Evolutionary conservation across 2,329 filamentous ascomycete species (phyloP).

Genomic region (Apiospora arundinis): DNA sequence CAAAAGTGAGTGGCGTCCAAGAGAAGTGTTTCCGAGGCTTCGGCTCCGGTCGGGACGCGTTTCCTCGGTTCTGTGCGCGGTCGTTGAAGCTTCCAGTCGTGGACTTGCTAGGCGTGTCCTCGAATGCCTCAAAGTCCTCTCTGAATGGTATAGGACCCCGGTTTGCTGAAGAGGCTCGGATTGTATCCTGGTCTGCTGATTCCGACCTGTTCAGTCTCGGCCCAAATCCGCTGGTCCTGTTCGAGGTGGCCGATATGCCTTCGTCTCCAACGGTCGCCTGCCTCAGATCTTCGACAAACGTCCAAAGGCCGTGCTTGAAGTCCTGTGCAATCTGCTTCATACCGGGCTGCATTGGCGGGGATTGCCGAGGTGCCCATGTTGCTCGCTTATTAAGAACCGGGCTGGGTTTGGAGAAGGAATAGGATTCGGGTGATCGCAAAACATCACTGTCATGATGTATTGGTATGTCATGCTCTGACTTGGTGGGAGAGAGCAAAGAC

Average conservation of each 20-base stretch:
- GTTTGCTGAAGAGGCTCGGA: slow-evolving; percentile 48
- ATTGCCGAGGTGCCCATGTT: slow-evolving; percentile 63
- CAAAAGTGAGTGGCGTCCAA: slow-evolving; percentile 64
- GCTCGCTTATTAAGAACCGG: slow-evolving; percentile 57
- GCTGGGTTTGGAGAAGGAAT: slow-evolving; percentile 35
- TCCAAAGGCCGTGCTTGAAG: slow-evolving; percentile 88
- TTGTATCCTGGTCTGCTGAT: slow-evolving; percentile 52
- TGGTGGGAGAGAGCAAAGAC: slow-evolving; percentile 80
- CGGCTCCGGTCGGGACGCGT: slow-evolving; percentile 42
- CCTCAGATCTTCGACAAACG: slow-evolving; percentile 92
- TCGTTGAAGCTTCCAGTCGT: slow-evolving; percentile 39
- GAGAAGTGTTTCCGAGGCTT: slow-evolving; percentile 62
- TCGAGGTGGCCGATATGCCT: slow-evolving; percentile 66
- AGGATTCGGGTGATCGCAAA: slow-evolving; percentile 44
- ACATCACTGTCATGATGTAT: slow-evolving; percentile 54
- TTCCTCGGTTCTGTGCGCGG: slow-evolving; percentile 37
- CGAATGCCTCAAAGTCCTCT: slow-evolving; percentile 45
- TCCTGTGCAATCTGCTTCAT: slow-evolving; percentile 86
- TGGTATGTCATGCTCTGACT: slow-evolving; percentile 50
- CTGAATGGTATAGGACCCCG: slow-evolving; percentile 51
- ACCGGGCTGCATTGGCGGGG: slow-evolving; percentile 47
- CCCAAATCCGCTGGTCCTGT: slow-evolving; percentile 43
- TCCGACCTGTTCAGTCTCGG: slow-evolving; percentile 33
- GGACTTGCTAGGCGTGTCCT: slow-evolving; percentile 42
- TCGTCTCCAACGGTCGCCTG: slow-evolving; percentile 97